Conservation (phyloP, 495 filamentous ascomycete species). For the Immersiella caudata region DNA sequence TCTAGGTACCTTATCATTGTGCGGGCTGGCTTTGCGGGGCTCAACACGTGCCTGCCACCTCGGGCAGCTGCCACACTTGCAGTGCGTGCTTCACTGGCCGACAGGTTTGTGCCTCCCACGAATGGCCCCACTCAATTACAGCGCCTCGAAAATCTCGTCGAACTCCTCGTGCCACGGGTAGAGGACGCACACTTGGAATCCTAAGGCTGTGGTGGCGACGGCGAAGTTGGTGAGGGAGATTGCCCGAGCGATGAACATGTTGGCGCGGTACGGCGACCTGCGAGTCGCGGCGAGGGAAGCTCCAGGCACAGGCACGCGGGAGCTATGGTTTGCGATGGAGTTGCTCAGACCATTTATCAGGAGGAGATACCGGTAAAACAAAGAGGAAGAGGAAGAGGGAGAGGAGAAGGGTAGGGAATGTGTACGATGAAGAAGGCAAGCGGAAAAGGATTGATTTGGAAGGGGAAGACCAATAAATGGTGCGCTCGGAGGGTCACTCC, state of each 20-base stretch:
- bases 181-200: conserved; percentile 65
- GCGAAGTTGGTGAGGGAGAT: conserved; percentile 65
- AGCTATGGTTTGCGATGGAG: not conserved
- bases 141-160: conserved; percentile 59
- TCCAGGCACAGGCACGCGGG: not conserved
- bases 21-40: no score
- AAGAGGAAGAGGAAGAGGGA: not conserved
- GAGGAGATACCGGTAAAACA: no score
- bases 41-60: no score
- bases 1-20: no score
- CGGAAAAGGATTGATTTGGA: not conserved
- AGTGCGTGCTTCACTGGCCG: no score
- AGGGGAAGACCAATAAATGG: not conserved
- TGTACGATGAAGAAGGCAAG: not conserved
- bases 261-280: conserved; percentile 11
- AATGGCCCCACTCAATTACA: no score
- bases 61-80: no score
- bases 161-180: conserved; percentile 69
- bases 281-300: conserved; percentile 29
- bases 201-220: conserved; percentile 61
- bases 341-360: not conserved
- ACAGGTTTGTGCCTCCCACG: no score
- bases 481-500: not conserved
- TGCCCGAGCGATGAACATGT: conserved; percentile 59
- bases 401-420: not conserved